phyloP scores from a whole-genome alignment of 2,329 filamentous ascomycete species.

The Pseudocercospora musae region DNA sequence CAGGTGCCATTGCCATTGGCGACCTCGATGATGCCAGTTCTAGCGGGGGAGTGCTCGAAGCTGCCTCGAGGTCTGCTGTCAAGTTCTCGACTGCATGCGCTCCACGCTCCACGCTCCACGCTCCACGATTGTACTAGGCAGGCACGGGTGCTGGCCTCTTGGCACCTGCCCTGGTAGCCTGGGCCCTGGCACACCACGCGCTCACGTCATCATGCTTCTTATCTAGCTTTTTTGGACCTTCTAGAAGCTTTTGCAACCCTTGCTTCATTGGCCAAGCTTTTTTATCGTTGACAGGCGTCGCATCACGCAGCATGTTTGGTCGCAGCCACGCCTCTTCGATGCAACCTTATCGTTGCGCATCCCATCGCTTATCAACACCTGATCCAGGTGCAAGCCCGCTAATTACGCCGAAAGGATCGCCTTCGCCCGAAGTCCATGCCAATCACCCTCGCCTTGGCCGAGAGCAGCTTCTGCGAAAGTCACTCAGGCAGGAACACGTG shows the following conservation, averaged over 20 bases:
- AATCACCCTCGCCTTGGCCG: neutral
- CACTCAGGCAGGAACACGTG: too few species aligned
- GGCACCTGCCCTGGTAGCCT: too few species aligned
- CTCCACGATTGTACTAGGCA: neutral
- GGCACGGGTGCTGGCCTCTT: too few species aligned
- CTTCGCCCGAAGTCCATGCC: neutral
- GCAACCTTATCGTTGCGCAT: neutral
- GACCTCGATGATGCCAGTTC: neutral
- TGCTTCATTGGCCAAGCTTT: neutral
- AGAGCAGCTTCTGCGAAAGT: neutral
- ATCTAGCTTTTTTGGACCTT: neutral
- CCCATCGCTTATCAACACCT: neutral
- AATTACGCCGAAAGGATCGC: neutral
- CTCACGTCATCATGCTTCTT: too few species aligned
- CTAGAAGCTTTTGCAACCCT: neutral
- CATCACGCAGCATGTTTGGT: neutral
- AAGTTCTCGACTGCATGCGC: neutral
- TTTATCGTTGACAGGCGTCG: too few species aligned
- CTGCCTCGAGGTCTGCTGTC: too few species aligned
- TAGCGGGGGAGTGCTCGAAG: slow-evolving; percentile 1
- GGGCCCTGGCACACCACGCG: too few species aligned
- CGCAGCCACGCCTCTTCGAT: neutral
- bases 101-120: too few species aligned
- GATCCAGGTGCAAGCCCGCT: neutral
- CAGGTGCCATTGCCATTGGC: slow-evolving; percentile 1